phyloP scores from a whole-genome alignment of 2,329 filamentous ascomycete genomes.

The Gremmenia infestans region DNA sequence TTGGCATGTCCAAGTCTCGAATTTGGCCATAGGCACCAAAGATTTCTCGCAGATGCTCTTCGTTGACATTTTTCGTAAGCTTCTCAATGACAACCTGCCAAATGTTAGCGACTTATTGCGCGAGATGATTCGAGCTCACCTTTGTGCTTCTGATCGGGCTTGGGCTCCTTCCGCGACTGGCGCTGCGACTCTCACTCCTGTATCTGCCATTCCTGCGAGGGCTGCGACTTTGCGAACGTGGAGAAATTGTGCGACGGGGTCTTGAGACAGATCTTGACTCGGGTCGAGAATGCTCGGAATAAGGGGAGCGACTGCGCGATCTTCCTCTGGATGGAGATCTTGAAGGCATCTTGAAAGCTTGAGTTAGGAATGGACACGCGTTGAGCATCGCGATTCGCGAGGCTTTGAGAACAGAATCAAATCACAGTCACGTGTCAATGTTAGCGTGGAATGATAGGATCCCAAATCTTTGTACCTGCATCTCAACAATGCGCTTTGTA shows the following conservation, averaged over 20 bases:
- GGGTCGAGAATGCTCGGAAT: constrained; percentile 24
- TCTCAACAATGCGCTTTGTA: no score
- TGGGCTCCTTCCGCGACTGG: constrained; percentile 27
- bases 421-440: neutral
- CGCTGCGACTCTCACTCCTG: constrained; percentile 29
- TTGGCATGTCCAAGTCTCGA: constrained; percentile 80
- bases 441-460: neutral
- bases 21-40: constrained; percentile 86
- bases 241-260: constrained; percentile 28
- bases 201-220: constrained; percentile 27
- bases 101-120: constrained; percentile 13
- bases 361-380: constrained; percentile 1
- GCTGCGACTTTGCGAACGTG: constrained; percentile 24
- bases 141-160: constrained; percentile 48
- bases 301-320: constrained; percentile 26
- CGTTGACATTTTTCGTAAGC: constrained; percentile 89
- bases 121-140: constrained; percentile 30
- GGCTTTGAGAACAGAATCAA: neutral
- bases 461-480: no score
- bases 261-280: constrained; percentile 23
- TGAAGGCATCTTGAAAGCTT: constrained; percentile 20
- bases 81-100: constrained; percentile 88
- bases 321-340: constrained; percentile 25
- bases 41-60: constrained; percentile 83
- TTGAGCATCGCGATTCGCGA: constrained; percentile 3